Evolutionary conservation across 2,329 filamentous ascomycete species (phyloP), one percentile per base, ranked within the genome.

Genomic region (Achaetomium macrosporum): DNA sequence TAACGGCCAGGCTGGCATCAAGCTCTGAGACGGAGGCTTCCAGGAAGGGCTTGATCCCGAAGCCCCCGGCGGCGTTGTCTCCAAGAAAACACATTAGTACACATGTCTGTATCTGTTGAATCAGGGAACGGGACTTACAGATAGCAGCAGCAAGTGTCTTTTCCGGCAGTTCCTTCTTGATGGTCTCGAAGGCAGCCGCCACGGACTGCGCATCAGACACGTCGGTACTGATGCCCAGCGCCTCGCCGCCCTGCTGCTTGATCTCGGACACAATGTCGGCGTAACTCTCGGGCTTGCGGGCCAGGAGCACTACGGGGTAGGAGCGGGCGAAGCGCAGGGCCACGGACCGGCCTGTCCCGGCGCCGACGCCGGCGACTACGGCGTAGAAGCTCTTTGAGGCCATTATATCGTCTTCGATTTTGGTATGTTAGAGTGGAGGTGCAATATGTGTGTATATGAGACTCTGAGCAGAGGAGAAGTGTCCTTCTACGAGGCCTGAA

Each of bases 301-400:
- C 82, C n/a, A 92, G 78, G 1, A 92, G 74, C 1, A 88, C 84
- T 1, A 92, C 84, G 0, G 86, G 81, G 64, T 92, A 93, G 9
- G 77, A 64, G 56, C 82, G 70, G 37, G 81, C 76, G 65, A 87
- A 86, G 53, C 76, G 76, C 50, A 78, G 70, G 17, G 83, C 83
- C 7, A 58, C 63, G 44, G 64, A 61, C 25, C 64, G 65, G 48
- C 65, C 62, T 42, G 81, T 90, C 54, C 87, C 86, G 11, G 84
- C 73, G n/a, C 87, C 87, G 40, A 83, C 85, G 51, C 87, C 87
- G 11, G 85, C 84, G 54, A 90, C 70, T 55, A 90, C 72, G 47
- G 85, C 82, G 66, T 84, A 87, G 62, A 86, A 76, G 33, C 57
- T 3, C 20, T 67, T 69, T 55, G 67, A 65, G 7, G 65, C 56